Evolutionary conservation across 2,329 filamentous ascomycete species (phyloP).

Genomic region (Neurospora sp.): DNA sequence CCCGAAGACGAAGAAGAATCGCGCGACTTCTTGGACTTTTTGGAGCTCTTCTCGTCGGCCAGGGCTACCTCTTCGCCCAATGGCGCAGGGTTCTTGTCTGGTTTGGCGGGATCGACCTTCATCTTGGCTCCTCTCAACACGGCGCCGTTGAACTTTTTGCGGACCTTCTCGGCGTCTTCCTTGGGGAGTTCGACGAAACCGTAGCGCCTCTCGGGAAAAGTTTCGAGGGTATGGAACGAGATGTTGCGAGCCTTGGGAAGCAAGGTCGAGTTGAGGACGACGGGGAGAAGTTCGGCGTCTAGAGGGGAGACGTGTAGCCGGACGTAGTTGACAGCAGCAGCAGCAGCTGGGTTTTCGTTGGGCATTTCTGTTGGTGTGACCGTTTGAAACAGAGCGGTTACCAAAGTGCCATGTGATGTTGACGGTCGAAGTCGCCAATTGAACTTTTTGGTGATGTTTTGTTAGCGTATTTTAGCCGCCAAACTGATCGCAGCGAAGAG

Average conservation of each 20-base stretch:
- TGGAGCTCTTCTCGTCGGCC: conserved; percentile 24
- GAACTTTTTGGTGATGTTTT: not conserved
- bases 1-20: conserved; percentile 15
- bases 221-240: conserved; percentile 78
- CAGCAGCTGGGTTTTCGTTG: not conserved
- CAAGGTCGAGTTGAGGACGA: conserved; percentile 60
- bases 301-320: conserved; percentile 86
- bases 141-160: conserved; percentile 80
- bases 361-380: not conserved
- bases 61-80: conserved; percentile 15
- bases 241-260: conserved; percentile 62
- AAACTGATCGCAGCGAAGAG: not conserved
- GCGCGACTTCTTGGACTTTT: conserved; percentile 20
- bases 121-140: conserved; percentile 80
- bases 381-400: not conserved
- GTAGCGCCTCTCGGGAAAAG: conserved; percentile 84
- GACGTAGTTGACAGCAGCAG: conserved; percentile 22
- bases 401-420: not conserved
- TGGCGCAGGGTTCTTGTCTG: conserved; percentile 38
- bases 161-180: conserved; percentile 80
- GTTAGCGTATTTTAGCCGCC: not conserved
- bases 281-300: conserved; percentile 60
- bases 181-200: conserved; percentile 78
- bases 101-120: conserved; percentile 69
- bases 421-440: not conserved